Evolutionary conservation across 139 green algal genomes (phyloP), one percentile per base, ranked within the genome.

Genomic region (Tetradesmus obliquus): DNA sequence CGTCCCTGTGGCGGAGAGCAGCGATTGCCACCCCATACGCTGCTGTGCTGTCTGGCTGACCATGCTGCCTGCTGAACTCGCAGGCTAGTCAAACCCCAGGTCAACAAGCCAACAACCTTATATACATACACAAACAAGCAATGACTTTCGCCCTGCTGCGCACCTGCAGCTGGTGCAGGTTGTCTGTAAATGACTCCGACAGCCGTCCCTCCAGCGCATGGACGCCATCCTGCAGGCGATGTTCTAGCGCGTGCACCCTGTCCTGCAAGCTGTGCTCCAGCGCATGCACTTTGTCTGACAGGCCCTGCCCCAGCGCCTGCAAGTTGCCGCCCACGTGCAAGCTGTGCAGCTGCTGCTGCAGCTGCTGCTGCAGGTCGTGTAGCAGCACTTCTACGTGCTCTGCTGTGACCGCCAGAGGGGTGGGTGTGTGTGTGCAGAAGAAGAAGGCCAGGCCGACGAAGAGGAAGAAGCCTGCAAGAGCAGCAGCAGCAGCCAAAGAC

Each of bases 381-480:
- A 91, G 93, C 13, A 97, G 89, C 54, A 93, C 82, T 58, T 96
- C 90, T 3, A 97, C 22, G 32, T 96, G 95, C 58, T 85, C 85
- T 86, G 92, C 89, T 53, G 94, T 93, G 3, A 96, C 90, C 3
- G 92, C 92, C 51, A 97, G 88, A 4, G 94, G 93, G 53, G 93
- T 92, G 58, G 95, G 96, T 0, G 93, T 92, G 57, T 90, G 88
- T 6, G 79, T 79, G 0, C 93, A 84, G 13, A 96, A 93, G 76
- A 93, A 96, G n/a, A 96, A 60, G 0, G 95, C 97, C 0, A 98
- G 89, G 7, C 74, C 54, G 0, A 96, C 12, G 81, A 98, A 98
- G 1, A 98, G 81, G 5, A 97, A 7, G 88, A 97, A 98, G 72
- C 96, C 96, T 97, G 94, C 88, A 93, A 9, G 3, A 2, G 45